Evolutionary conservation across 139 green algal genomes (phyloP), one percentile per base, ranked within the genome.

Genomic region (Auxenochlorella protothecoides): DNA sequence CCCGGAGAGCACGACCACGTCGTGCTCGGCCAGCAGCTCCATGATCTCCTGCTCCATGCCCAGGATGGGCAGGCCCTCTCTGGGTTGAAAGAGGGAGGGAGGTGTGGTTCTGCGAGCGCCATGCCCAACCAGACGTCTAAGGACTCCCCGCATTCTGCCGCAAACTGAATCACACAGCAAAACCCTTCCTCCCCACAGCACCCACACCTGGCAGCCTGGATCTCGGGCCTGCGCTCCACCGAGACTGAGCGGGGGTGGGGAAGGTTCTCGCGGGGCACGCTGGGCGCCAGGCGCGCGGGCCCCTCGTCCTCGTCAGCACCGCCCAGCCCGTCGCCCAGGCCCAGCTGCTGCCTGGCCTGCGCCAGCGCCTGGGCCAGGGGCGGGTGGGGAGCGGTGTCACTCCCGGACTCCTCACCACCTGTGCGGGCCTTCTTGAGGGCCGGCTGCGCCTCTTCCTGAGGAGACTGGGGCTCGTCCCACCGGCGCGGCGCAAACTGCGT

Each of bases 31-130:
- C 9, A 97, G 74, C 4, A 83, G 84, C 82, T 97, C 92, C 88
- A 98, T 93, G 51, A 97, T 83, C 76, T 97, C 91, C 72, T 92
- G 86, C 85, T 98, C 93, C 85, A 92, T 86, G 5, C 84, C 90
- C 5, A 90, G 76, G 64, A 97, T 93, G 8, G 93, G 93, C 72
- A 97, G 88, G 4, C 68, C 72, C n/a, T 72, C 71, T 53, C 76
- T 66, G 66, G 10, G 9, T 6, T 2, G 15, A 27, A 69, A 14
- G 65, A 15, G 10, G 54, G 67, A 8, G 51, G 60, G 27, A 7
- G 6, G 69, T 13, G 68, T 27, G 68, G 27, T 51, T 55, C 12
- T 57, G 65, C 7, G 7, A 68, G 65, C 65, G 13, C 12, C 55
- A 44, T 62, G 8, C 11, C 11, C 5, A 54, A 3, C 53, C 9